A percentile compares a stretch with the other conserved stretches of the same genome.
phyloP scores from a whole-genome alignment of 768 basidiomycete species.

The Neoboletus brunneissimus region DNA sequence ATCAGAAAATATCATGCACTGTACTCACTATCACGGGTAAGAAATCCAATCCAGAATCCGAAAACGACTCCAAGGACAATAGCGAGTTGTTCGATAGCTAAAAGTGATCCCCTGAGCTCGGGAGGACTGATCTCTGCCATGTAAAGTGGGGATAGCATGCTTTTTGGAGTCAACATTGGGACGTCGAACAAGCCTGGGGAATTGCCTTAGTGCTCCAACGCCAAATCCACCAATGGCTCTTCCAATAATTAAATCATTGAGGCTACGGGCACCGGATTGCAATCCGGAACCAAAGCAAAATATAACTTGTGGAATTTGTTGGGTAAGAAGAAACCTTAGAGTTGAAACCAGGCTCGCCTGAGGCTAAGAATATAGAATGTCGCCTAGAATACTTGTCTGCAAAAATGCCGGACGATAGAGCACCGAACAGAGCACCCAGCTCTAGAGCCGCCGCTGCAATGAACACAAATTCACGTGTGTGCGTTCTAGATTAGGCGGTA shows the following conservation, averaged over 20 bases:
- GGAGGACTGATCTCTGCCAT: constrained; percentile 85
- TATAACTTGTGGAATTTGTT: constrained; percentile 42
- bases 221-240: constrained; percentile 76
- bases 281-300: constrained; percentile 73
- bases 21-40: constrained; percentile 58
- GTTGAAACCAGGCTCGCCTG: constrained; percentile 43
- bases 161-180: constrained; percentile 25
- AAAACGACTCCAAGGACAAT: constrained; percentile 81
- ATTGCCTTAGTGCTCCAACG: constrained; percentile 70
- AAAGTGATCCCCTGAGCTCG: constrained; percentile 72
- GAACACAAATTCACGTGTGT: neutral
- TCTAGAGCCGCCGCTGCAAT: constrained; percentile 70
- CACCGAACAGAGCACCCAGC: constrained; percentile 76
- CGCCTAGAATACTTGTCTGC: constrained; percentile 69
- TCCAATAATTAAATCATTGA: constrained; percentile 61
- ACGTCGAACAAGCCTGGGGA: constrained; percentile 9
- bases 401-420: constrained; percentile 60
- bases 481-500: neutral
- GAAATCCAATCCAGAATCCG: constrained; percentile 81
- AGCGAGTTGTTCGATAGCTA: constrained; percentile 76
- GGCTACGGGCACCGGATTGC: constrained; percentile 57
- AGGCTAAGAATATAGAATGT: constrained; percentile 64
- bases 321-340: neutral
- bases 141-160: constrained; percentile 78
- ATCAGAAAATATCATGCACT: neutral